These are phyloP conservation scores for Moesziomyces antarcticus DNA, from an alignment of 1,284 basidiomycete genomes.

Conservation along the genomic window DNA sequence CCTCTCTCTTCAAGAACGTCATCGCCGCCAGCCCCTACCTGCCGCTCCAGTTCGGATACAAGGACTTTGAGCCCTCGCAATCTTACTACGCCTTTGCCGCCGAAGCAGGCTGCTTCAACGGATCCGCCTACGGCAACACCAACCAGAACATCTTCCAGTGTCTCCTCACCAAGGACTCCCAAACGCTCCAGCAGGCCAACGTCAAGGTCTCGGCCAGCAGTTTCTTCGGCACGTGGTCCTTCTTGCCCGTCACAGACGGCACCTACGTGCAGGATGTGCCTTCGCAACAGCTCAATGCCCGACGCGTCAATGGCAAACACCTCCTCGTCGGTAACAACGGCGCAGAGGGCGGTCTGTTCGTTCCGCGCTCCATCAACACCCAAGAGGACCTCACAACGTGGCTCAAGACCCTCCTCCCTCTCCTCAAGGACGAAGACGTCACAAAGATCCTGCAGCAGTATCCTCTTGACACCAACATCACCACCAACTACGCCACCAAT, in stretches of 20 bases:
- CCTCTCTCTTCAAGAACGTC: slow-evolving; percentile 25
- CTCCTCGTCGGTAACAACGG: slow-evolving; percentile 38
- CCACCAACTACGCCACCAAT: slow-evolving; percentile 23
- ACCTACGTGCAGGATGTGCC: slow-evolving; percentile 15
- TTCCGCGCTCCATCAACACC: slow-evolving; percentile 15
- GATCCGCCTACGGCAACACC: slow-evolving; percentile 19
- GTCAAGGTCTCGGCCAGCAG: slow-evolving; percentile 23
- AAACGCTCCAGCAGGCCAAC: slow-evolving; percentile 22
- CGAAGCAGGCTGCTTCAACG: slow-evolving; percentile 28
- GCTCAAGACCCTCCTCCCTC: slow-evolving; percentile 20
- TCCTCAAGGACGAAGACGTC: slow-evolving; percentile 18
- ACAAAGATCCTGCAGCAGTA: slow-evolving; percentile 20
- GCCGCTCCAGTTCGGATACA: slow-evolving; percentile 23
- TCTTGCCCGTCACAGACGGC: slow-evolving; percentile 38
- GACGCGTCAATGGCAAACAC: slow-evolving; percentile 23
- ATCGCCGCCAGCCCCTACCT: slow-evolving; percentile 38
- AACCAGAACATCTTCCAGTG: slow-evolving; percentile 24
- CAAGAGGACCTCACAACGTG: slow-evolving; percentile 16
- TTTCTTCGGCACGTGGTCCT: slow-evolving; percentile 26
- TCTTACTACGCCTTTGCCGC: slow-evolving; percentile 31
- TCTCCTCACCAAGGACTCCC: slow-evolving; percentile 15
- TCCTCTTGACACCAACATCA: slow-evolving; percentile 17
- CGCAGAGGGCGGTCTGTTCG: slow-evolving; percentile 25
- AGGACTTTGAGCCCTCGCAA: slow-evolving; percentile 29
- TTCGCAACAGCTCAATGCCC: slow-evolving; percentile 10